These are phyloP conservation scores for Pichia sp. DNA, from an alignment of 1,139 yeast genomes.

Conservation along the genomic window DNA sequence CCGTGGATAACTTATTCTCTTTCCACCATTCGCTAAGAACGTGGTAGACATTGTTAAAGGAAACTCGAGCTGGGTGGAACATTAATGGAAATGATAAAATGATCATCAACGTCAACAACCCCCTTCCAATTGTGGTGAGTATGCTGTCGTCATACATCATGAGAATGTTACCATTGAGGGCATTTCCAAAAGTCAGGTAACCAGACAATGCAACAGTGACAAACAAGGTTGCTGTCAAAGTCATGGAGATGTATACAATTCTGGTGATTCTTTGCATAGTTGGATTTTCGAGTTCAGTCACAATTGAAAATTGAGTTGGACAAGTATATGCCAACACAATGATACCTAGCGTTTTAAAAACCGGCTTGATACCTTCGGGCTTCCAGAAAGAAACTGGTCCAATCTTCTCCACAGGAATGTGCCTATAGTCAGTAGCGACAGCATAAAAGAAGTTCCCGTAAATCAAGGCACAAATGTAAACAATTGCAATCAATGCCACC, in stretches of 20 bases:
- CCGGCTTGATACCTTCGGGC: slow-evolving; percentile 53
- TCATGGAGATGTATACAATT: slow-evolving; percentile 52
- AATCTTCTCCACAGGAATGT: slow-evolving; percentile 25
- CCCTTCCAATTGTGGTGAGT: slow-evolving; percentile 58
- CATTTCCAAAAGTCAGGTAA: slow-evolving; percentile 77
- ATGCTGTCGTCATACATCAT: slow-evolving; percentile 47
- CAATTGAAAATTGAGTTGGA: slow-evolving; percentile 86
- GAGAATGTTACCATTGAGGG: slow-evolving; percentile 75
- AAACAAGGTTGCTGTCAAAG: slow-evolving; percentile 52
- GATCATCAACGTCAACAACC: slow-evolving; percentile 75
- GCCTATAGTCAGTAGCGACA: slow-evolving; percentile 16
- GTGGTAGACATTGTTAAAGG: slow-evolving; percentile 66
- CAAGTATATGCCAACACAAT: slow-evolving; percentile 93
- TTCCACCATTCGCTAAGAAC: slow-evolving; percentile 33
- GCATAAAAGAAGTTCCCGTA: slow-evolving; percentile 48
- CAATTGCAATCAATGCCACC: slow-evolving; percentile 77
- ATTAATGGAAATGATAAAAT: slow-evolving; percentile 84
- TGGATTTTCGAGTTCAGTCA: slow-evolving; percentile 68
- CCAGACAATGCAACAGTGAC: slow-evolving; percentile 74
- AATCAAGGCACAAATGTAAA: slow-evolving; percentile 70
- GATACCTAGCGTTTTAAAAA: slow-evolving; percentile 80
- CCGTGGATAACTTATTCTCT: not conserved
- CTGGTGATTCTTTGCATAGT: slow-evolving; percentile 40
- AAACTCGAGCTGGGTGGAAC: slow-evolving; percentile 88
- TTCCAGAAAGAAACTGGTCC: slow-evolving; percentile 49